Evolutionary conservation across 176 grass and related monocot species (phyloP), one percentile per base, ranked within the genome.

Genomic region (Eremochloa ophiuroides): DNA sequence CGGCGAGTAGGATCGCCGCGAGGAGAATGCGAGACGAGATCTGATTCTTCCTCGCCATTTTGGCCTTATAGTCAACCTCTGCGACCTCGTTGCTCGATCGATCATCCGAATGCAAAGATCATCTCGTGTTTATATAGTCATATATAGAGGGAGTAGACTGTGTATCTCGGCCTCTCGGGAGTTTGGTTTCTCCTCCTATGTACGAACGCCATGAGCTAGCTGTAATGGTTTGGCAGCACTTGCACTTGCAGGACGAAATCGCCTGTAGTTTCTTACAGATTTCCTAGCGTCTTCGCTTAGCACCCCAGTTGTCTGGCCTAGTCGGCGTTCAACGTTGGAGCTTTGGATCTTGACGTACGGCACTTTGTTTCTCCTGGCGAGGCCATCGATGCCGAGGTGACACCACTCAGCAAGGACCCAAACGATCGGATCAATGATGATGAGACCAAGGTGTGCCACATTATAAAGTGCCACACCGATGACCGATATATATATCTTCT

Each of bases 161-260:
- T 55, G 7, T n/a, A 55, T n/a, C 10, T n/a, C 50, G 8, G 7
- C 9, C 22, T n/a, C 10, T n/a, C 50, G 8, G 50, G 50, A 22
- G 20, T 3, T 84, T 60, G 73, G 50, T 46, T 77, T 77, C 82
- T 77, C 50, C 82, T 10, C 50, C 82, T 10, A 37, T 69, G 34
- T n/a, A 20, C 35, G 67, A 61, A 31, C 4, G 20, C 1, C 0
- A 33, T 16, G 67, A 71, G 33, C 50, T 71, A 30, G 22, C 62
- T 38, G 20, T 66, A 50, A 31, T 39, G 2, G 44, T 41, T 59
- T 59, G 31, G 47, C 46, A 10, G 40, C 15, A 23, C 18, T 68
- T 20, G 16, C 30, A 3, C 22, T 68, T 20, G 16, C 30, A 3
- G 14, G 30, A 7, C 14, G 10, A 30, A 18, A 35, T 53, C 2